Conservation (phyloP, 495 filamentous ascomycete genomes). For the Neurospora sp. region DNA sequence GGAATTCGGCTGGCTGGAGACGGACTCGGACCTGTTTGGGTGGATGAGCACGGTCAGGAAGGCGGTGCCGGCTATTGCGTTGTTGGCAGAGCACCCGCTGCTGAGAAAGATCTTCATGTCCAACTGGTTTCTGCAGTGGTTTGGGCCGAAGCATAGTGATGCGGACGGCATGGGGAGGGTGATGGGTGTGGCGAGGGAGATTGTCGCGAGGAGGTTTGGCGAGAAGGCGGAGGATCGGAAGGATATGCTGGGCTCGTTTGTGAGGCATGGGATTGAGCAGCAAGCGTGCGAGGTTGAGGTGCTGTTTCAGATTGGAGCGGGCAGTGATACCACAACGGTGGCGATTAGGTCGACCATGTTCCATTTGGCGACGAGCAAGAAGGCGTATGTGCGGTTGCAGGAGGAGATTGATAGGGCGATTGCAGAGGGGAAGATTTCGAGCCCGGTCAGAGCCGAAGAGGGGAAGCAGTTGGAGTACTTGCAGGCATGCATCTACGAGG, state of each 20-base stretch:
- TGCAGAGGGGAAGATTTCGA: conserved; percentile 24
- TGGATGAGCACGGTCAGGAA: conserved; percentile 33
- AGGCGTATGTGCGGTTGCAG: conserved; percentile 43
- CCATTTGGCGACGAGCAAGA: conserved; percentile 38
- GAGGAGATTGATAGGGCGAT: conserved; percentile 44
- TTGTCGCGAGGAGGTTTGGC: conserved; percentile 27
- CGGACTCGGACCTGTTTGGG: conserved; percentile 38
- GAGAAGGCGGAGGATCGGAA: conserved; percentile 15
- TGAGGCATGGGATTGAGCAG: conserved; percentile 21
- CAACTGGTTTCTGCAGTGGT: conserved; percentile 39
- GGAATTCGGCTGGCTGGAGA: conserved; percentile 34
- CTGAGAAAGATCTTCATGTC: conserved; percentile 16
- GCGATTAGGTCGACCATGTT: conserved; percentile 45
- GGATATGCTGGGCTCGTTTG: conserved; percentile 33
- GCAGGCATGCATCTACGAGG: conserved; percentile 38
- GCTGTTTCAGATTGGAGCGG: conserved; percentile 42
- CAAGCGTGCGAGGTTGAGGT: conserved; percentile 28
- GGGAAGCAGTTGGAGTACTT: conserved; percentile 35
- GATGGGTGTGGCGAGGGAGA: conserved; percentile 19
- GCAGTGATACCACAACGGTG: conserved; percentile 55
- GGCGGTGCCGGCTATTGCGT: conserved; percentile 15
- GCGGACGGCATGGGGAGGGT: conserved; percentile 32
- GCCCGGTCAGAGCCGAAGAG: conserved; percentile 30
- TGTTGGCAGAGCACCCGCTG: conserved; percentile 20
- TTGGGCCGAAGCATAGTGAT: conserved; percentile 47